phyloP scores from a whole-genome alignment of 257 asterid species.

The Fraxinus anomala region DNA sequence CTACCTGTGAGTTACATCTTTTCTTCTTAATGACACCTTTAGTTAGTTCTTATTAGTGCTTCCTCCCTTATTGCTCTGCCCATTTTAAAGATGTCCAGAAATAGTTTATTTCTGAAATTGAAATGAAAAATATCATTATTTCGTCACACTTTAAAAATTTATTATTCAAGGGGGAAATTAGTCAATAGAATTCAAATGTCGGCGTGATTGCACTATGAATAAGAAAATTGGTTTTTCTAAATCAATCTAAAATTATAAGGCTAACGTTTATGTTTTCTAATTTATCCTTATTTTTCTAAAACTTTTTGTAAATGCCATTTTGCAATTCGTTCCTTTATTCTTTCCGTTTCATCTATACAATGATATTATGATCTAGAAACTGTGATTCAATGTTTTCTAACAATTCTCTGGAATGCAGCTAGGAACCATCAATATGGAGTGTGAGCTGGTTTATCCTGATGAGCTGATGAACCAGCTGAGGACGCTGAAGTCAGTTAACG shows the following conservation, averaged over 20 bases:
- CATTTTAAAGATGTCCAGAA: not conserved
- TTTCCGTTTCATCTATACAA: not conserved
- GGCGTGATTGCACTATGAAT: not conserved
- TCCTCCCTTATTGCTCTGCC: not conserved
- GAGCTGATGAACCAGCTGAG: constrained; percentile 46
- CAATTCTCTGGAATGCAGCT: constrained; percentile 40
- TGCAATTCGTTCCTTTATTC: not conserved
- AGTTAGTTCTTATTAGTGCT: not conserved
- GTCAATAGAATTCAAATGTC: not conserved
- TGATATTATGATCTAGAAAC: constrained; percentile 13
- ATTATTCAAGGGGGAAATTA: not conserved
- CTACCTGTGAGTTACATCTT: constrained; percentile 61
- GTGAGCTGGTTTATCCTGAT: constrained; percentile 62
- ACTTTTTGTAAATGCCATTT: not conserved
- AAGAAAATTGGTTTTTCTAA: not conserved
- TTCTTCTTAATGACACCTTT: constrained; percentile 11
- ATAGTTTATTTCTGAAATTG: not conserved
- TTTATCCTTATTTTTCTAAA: not conserved
- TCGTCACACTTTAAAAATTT: not conserved
- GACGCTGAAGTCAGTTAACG: constrained; percentile 56
- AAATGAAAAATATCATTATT: not conserved
- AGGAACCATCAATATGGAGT: constrained; percentile 52
- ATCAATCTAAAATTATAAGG: not conserved
- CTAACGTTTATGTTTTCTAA: not conserved
- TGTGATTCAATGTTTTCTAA: not conserved